A percentile compares a stretch with the other conserved stretches of the same genome.
Conservation (phyloP, 768 basidiomycete genomes). For the Cystobasidium tubakii region DNA sequence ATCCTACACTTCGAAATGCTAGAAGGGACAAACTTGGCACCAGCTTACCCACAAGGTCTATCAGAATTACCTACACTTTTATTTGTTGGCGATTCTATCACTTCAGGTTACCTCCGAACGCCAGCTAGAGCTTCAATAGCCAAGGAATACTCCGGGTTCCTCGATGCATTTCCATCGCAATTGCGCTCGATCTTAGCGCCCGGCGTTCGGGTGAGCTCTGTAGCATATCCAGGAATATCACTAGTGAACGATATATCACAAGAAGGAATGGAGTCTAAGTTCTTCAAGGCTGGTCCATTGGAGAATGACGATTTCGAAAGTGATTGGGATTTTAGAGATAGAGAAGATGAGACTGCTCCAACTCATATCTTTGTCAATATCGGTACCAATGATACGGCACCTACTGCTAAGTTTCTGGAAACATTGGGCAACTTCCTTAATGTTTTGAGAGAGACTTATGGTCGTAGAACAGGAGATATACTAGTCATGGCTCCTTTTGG, state of each 20-base stretch:
- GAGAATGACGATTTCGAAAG: not conserved
- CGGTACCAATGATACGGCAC: constrained; percentile 6
- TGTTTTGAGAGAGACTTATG: constrained; percentile 28
- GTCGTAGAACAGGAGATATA: constrained; percentile 26
- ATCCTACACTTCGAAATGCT: constrained; percentile 8
- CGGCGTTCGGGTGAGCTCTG: constrained; percentile 9
- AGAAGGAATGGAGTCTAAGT: constrained; percentile 28
- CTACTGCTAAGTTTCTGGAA: constrained; percentile 10
- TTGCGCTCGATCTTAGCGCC: not conserved
- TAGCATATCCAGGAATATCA: constrained; percentile 25
- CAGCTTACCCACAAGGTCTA: constrained; percentile 18
- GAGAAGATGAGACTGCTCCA: constrained; percentile 22
- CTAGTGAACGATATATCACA: not conserved
- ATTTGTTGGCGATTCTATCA: constrained; percentile 23
- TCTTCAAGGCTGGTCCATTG: constrained; percentile 22
- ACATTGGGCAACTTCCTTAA: constrained; percentile 21
- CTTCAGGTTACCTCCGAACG: constrained; percentile 1
- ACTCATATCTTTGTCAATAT: constrained; percentile 29
- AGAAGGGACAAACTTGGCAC: not conserved
- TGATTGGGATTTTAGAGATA: constrained; percentile 31
- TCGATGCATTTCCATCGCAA: constrained; percentile 24
- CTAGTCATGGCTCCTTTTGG: constrained; percentile 30
- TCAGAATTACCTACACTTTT: constrained; percentile 9
- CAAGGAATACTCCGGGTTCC: constrained; percentile 25
- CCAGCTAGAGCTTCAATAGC: not conserved